These are phyloP conservation scores for Fusarium sp. DNA, from an alignment of 2,329 filamentous ascomycete genomes.

Conservation along the genomic window DNA sequence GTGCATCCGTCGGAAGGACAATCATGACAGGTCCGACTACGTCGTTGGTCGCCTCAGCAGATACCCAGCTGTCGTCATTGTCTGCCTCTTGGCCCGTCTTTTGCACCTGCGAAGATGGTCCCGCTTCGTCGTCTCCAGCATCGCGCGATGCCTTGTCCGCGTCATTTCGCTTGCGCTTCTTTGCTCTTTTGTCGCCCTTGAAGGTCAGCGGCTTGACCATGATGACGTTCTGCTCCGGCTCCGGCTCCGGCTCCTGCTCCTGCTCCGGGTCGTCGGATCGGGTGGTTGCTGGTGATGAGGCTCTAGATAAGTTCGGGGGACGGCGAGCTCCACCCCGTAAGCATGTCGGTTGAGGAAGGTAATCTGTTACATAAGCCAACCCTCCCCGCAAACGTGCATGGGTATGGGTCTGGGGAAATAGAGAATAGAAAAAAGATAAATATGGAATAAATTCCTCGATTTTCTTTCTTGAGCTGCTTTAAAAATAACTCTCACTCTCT, in stretches of 20 bases:
- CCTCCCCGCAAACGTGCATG: constrained; percentile 34
- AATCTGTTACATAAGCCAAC: constrained; percentile 41
- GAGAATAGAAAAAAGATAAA: constrained; percentile 8
- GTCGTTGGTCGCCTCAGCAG: constrained; percentile 77
- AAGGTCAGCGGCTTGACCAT: constrained; percentile 94
- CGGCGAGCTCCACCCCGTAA: constrained; percentile 47
- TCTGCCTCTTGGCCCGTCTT: constrained; percentile 50
- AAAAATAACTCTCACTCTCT: neutral
- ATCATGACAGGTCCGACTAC: constrained; percentile 84
- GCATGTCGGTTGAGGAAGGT: constrained; percentile 24
- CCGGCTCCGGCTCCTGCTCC: too few species aligned
- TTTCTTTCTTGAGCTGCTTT: neutral
- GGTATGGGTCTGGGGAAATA: constrained; percentile 12
- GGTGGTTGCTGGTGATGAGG: too few species aligned
- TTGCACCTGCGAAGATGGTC: constrained; percentile 31
- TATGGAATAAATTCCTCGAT: neutral
- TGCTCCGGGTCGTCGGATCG: neutral
- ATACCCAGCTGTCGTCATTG: constrained; percentile 90
- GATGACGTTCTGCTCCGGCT: constrained; percentile 3
- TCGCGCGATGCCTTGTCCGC: constrained; percentile 56
- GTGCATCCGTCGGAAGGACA: constrained; percentile 77
- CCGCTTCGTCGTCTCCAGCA: constrained; percentile 23
- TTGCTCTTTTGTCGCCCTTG: constrained; percentile 96
- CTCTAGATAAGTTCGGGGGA: constrained; percentile 36
- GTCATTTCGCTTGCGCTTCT: constrained; percentile 83